Base-by-base conservation (phyloP, 768 basidiomycete genomes). In the Lactarius psammicola region DNA sequence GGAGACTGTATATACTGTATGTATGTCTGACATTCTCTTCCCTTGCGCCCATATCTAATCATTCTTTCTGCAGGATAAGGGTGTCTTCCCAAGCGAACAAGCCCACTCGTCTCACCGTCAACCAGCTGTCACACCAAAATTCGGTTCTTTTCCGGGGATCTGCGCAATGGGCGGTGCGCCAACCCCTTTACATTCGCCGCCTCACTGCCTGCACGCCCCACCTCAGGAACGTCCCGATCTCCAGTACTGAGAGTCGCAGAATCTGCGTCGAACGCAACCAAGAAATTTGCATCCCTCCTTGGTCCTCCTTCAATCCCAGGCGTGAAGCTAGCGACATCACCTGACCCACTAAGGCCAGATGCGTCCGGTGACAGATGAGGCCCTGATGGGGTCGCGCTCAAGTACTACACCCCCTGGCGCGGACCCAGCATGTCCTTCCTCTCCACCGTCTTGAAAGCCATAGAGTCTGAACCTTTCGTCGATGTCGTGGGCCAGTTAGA, bases 361-460 rank as follows among this genome's bases (percentile, higher is more conserved):
- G 57, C 68, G 49, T 69, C 68, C 7, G 56, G 63, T 38, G 62
- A 64, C n/a, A n/a, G n/a, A n/a, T n/a, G n/a, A n/a, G n/a, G n/a
- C 17, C 40, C 62, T 1, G 68, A 69, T 13, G 70, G 68, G 13
- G 62, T 71, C 28, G 79, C 81, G 40, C 70, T 84, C 20, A 83
- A 83, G 60, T 90, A 87, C 72, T 89, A 85, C 76, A 83, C 77
- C 44, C 82, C 85, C 31, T 80, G 92, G 20, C 85, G 90, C 42
- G 89, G 89, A 17, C 80, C 92, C 49, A 92, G 91, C 71, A 75
- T 81, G 38, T 89, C 88, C 2, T 78, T 92, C 66, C 73, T 88
- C 28, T 77, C 81, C 20, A 80, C 84, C 20, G 73, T 89, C 61
- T 78, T 82, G 34, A 81, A 82, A 63, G 81, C 84, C n/a, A 78